Base-by-base conservation (phyloP, 176 grass and related monocot genomes). In the Dendrocalamus sinicus region DNA sequence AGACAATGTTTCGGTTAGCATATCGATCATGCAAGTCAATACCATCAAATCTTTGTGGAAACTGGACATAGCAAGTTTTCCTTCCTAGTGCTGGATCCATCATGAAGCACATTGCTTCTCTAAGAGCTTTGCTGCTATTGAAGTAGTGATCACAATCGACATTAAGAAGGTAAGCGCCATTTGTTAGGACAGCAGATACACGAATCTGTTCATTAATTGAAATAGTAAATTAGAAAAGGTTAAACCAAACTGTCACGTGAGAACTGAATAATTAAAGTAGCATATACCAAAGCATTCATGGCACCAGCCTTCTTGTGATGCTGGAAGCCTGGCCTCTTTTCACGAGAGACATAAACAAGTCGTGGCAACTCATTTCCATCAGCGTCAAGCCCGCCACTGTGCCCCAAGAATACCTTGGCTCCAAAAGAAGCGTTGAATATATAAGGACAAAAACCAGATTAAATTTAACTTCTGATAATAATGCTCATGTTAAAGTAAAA, bases 71-170 rank as follows among this genome's bases (percentile, higher is more conserved):
- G 46, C 95, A 95, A 60, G 91, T 91, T 87, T 98, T 98, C 83
- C 79, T 95, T 89, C 91, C 91, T 41, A 91, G 60, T 39, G 87
- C 81, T 48, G 95, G 93, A 68, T 98, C 95, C 95, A 98, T 98
- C 95, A 98, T 93, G 64, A 98, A 98, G 71, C 95, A 98, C 95
- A 98, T 98, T 59, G 95, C 95, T 81, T 98, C 95, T 69, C 84
- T 89, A n/a, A 98, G 89, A 89, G 93, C 95, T 88, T 98, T 98
- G 87, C 95, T 98, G 85, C 90, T 98, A 70, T 98, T 98, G 82
- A 98, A 94, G 72, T 98, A 98, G 81, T 98, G 95, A 89, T 98
- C 95, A 98, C 95, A 98, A 90, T 98, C 95, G 91, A 98, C 91
- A 85, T 98, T 98, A 26, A 98, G 91, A 75, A 98, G 91, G 47